Conservation (phyloP, 2,329 filamentous ascomycete genomes). For the Dactylonectria estremocensis region DNA sequence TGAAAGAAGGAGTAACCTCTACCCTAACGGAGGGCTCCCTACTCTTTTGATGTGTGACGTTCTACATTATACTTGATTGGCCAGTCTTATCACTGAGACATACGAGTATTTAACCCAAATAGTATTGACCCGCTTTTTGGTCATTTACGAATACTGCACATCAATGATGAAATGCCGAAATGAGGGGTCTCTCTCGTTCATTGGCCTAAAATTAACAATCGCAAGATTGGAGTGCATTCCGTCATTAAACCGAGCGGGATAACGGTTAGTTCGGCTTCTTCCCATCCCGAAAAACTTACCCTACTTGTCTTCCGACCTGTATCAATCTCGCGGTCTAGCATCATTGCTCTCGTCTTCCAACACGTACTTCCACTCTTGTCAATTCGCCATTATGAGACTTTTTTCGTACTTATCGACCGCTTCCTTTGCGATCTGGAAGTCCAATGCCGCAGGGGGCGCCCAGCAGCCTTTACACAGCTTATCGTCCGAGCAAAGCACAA, state of each 20-base stretch:
- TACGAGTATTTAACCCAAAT: constrained; percentile 1
- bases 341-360: neutral
- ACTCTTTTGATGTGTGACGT: neutral
- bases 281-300: neutral
- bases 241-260: constrained; percentile 6
- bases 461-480: neutral
- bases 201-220: neutral
- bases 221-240: neutral
- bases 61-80: neutral
- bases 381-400: neutral
- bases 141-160: neutral
- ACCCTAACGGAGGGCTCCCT: neutral
- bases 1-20: neutral
- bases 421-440: neutral
- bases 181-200: constrained; percentile 1
- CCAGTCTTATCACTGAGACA: neutral
- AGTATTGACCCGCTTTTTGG: constrained; percentile 2
- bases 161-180: constrained; percentile 4
- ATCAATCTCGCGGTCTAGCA: neutral
- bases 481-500: neutral
- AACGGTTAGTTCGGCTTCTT: neutral
- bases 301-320: neutral
- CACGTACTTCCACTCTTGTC: neutral
- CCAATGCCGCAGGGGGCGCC: neutral
- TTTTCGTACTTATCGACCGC: neutral